Evolutionary conservation across 116 monocot species (phyloP).

Genomic region (Trichopus zeylanicus): DNA sequence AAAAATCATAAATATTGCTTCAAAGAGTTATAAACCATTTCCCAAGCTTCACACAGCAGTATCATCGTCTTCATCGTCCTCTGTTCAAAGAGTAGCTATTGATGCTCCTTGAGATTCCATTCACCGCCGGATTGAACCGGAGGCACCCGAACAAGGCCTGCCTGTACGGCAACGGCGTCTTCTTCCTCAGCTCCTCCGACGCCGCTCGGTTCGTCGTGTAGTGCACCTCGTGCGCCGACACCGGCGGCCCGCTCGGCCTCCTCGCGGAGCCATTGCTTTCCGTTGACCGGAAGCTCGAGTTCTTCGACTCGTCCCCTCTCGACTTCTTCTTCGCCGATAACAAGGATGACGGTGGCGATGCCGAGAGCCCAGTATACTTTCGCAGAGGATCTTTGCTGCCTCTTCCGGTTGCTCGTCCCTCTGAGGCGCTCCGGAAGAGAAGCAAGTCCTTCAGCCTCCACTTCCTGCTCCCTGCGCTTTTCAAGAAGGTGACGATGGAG

Average conservation of each 20-base stretch:
- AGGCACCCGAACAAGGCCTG: constrained; percentile 55
- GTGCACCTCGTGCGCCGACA: constrained; percentile 30
- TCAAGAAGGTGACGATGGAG: neutral
- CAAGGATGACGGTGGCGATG: constrained; percentile 1
- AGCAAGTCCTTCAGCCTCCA: constrained; percentile 50
- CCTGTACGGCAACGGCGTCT: constrained; percentile 48
- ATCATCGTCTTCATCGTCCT: too few relatives aligned
- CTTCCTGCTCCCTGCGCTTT: constrained; percentile 21
- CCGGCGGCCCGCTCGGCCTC: too few relatives aligned
- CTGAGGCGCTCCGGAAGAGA: constrained; percentile 57
- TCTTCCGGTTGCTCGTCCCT: constrained; percentile 38
- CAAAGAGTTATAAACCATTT: too few relatives aligned
- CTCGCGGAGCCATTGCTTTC: constrained; percentile 23
- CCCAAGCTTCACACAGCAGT: too few relatives aligned
- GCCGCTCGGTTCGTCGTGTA: constrained; percentile 32
- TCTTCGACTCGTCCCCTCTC: constrained; percentile 19
- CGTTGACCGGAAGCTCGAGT: constrained; percentile 37
- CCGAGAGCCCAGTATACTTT: constrained; percentile 29
- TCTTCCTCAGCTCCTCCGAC: constrained; percentile 42
- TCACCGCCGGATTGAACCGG: constrained; percentile 39
- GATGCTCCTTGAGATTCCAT: constrained; percentile 26
- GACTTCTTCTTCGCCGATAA: neutral
- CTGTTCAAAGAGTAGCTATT: neutral
- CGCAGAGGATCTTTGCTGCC: constrained; percentile 31
- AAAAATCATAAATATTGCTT: too few relatives aligned